Conservation (phyloP, 305 asterid species). For the Rubia occidens region DNA sequence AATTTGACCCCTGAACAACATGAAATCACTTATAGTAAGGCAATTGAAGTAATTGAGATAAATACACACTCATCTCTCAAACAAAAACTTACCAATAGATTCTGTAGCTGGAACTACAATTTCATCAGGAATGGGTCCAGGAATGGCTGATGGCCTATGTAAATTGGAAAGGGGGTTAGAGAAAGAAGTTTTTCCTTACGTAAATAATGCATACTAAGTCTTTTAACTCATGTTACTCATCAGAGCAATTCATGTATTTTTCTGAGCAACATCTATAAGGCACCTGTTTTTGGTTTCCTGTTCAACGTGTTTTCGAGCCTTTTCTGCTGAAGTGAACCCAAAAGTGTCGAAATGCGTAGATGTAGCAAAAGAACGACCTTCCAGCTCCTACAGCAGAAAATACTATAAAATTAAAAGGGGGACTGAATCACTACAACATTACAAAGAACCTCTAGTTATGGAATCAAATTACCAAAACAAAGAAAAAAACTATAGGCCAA, state of each 20-base stretch:
- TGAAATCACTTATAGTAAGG: slow-evolving; percentile 19
- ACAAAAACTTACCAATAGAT: slow-evolving; percentile 61
- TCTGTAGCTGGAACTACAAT: slow-evolving; percentile 62
- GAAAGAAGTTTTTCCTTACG: neutral
- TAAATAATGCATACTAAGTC: neutral
- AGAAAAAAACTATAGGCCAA: neutral
- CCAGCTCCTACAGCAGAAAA: slow-evolving; percentile 58
- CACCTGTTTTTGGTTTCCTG: slow-evolving; percentile 78
- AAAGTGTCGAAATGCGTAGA: slow-evolving; percentile 86
- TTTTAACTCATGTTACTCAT: neutral
- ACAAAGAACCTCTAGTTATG: neutral
- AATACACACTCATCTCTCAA: slow-evolving; percentile 10
- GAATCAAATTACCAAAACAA: neutral
- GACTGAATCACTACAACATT: neutral
- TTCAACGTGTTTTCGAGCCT: slow-evolving; percentile 78
- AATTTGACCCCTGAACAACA: slow-evolving; percentile 62
- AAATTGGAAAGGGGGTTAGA: slow-evolving; percentile 15
- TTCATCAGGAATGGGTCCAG: slow-evolving; percentile 96
- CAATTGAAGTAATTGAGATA: slow-evolving; percentile 14
- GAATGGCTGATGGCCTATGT: slow-evolving; percentile 75
- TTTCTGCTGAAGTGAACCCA: slow-evolving; percentile 79
- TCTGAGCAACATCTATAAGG: slow-evolving; percentile 15
- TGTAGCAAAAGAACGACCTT: slow-evolving; percentile 57
- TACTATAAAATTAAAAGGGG: neutral
- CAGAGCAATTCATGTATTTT: slow-evolving; percentile 8